Base-by-base conservation (phyloP, 225 moss, liverwort and hornwort genomes). In the Lunularia cruciata region DNA sequence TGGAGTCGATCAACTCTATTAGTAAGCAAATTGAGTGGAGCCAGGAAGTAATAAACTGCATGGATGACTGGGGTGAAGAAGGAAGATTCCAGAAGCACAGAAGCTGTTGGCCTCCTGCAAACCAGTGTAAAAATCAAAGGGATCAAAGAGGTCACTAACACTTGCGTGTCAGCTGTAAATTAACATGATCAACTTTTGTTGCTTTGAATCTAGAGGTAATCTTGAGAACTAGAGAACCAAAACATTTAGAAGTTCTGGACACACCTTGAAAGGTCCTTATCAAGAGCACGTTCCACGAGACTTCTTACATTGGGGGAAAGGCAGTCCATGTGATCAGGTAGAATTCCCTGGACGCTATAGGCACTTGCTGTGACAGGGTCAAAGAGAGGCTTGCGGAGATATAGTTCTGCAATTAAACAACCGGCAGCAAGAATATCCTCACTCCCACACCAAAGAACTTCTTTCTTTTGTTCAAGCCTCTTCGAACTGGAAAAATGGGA, bases 321-420 rank as follows among this genome's bases (percentile, higher is more conserved):
- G 65, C 72, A 73, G 22, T 84, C 86, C 65, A 89, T 35, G 28
- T 67, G 70, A 64, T 70, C 84, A 54, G 89, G 89, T 23, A 92
- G 72, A 69, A 35, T 38, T 52, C 86, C 86, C 19, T 79, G 74
- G 56, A 70, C 70, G 64, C 73, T 68, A 36, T 86, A 92, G 37
- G 77, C 53, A 60, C 69, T 72, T 75, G 86, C 84, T 51, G 89
- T 81, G 22, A 73, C 71, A 4, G 69, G 77, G 57, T 92, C 81
- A 83, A 92, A 89, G 46, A 89, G 79, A 52, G 89, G 89, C 63
- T 64, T 83, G n/a, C 70, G 81, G 54, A 92, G 67, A 65, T 86
- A 92, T 18, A 89, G 73, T 67, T 92, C 87, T 52, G 83, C 92
- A 53, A 92, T 83, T 26, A 89, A 70, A 67, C 92, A 92, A 68